Conservation (phyloP, 148 eudicot species). For the Selenicereus undatus region DNA sequence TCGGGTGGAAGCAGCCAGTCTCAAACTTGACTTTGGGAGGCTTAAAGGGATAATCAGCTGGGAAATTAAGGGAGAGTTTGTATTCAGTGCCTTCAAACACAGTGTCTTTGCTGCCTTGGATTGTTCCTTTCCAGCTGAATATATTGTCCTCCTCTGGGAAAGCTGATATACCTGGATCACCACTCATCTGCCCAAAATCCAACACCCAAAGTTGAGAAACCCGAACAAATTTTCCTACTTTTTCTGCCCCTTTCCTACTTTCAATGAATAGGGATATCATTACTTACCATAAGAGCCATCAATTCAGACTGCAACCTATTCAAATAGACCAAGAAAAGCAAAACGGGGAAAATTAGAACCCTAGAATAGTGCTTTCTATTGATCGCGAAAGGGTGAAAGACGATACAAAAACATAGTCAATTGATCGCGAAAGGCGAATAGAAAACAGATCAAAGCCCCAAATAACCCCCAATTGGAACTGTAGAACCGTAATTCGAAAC, state of each 20-base stretch:
- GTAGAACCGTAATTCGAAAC: conserved; percentile 15
- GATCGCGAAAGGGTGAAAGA: not conserved
- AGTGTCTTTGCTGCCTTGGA: conserved; percentile 87
- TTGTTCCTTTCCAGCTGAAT: conserved; percentile 93
- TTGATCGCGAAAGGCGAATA: too few species aligned
- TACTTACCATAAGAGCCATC: conserved; percentile 85
- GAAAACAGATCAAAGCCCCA: not conserved
- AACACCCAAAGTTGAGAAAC: not conserved
- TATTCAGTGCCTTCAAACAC: conserved; percentile 97
- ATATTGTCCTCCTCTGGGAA: conserved; percentile 98
- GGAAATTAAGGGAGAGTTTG: conserved; percentile 69
- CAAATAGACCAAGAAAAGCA: not conserved
- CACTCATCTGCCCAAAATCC: conserved; percentile 59
- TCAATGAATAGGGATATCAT: not conserved
- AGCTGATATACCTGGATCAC: conserved; percentile 86
- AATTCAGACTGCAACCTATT: conserved; percentile 94
- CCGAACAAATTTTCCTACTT: not conserved
- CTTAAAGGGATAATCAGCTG: conserved; percentile 88
- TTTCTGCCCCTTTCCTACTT: not conserved
- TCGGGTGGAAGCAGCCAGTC: conserved; percentile 88
- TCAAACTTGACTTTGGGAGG: conserved; percentile 94
- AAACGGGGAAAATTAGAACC: conserved; percentile 6
- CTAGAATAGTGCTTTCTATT: not conserved
- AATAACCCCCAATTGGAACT: not conserved
- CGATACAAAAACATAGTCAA: too few species aligned